phyloP scores from a whole-genome alignment of 257 asterid genomes.

The Nicotiana paniculata region DNA sequence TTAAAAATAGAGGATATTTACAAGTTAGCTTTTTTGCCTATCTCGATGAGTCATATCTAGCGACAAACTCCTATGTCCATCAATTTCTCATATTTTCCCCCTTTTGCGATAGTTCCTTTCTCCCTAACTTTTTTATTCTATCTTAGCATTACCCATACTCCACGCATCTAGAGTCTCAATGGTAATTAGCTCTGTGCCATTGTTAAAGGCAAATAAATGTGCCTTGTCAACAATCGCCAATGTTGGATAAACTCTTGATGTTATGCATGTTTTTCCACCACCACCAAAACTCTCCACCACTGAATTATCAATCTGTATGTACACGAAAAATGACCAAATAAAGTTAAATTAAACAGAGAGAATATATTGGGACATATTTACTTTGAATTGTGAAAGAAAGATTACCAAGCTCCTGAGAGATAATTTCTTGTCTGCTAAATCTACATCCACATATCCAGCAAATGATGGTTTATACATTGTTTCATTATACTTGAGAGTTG shows the following conservation, averaged over 20 bases:
- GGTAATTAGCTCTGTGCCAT: conserved; percentile 1
- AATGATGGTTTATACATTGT: conserved; percentile 17
- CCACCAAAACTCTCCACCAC: conserved; percentile 18
- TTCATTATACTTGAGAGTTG: conserved; percentile 2
- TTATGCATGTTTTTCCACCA: conserved; percentile 7
- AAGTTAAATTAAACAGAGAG: background rate
- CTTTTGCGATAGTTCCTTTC: background rate
- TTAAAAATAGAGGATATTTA: background rate
- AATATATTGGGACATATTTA: background rate
- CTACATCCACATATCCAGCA: conserved; percentile 24
- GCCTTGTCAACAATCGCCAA: background rate
- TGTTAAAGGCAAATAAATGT: background rate
- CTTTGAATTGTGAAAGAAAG: background rate
- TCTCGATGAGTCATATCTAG: background rate
- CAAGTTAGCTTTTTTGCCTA: background rate
- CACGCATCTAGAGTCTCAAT: background rate
- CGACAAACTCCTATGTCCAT: background rate
- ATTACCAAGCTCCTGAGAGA: conserved; percentile 7
- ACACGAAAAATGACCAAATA: background rate
- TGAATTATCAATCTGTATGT: conserved; percentile 20
- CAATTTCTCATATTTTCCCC: background rate
- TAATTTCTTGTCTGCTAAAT: conserved; percentile 3
- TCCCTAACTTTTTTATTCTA: background rate
- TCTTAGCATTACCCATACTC: conserved; percentile 4
- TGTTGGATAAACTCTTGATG: conserved; percentile 6